Conservation (phyloP, 148 eudicot species). For the Silene latifolia region DNA sequence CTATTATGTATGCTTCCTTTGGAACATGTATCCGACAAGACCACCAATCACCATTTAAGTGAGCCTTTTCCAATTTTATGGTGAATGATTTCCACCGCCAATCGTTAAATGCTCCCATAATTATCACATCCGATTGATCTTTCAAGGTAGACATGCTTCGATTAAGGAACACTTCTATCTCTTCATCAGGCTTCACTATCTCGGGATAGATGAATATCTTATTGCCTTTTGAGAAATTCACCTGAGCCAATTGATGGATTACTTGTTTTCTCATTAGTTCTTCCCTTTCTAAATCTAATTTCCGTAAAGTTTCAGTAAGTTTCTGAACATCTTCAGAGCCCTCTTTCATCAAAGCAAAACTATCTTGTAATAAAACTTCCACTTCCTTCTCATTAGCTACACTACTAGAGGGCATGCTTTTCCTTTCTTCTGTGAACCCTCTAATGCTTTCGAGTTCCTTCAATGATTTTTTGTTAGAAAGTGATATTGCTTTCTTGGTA, state of each 20-base stretch:
- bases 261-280: slow-evolving; percentile 45
- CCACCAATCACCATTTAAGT: slow-evolving; percentile 95
- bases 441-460: slow-evolving; percentile 35
- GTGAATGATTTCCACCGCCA: slow-evolving; percentile 95
- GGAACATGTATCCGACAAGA: slow-evolving; percentile 83
- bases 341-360: not conserved
- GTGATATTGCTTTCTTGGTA: slow-evolving; percentile 5
- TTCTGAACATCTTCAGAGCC: slow-evolving; percentile 7
- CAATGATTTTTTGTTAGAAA: slow-evolving; percentile 20
- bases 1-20: slow-evolving; percentile 73
- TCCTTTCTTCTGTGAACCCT: slow-evolving; percentile 21
- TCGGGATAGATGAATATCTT: slow-evolving; percentile 70
- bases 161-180: slow-evolving; percentile 69
- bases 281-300: slow-evolving; percentile 68
- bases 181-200: slow-evolving; percentile 59
- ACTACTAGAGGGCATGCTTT: slow-evolving; percentile 3
- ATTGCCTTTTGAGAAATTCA: slow-evolving; percentile 49
- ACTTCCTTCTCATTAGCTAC: slow-evolving; percentile 10
- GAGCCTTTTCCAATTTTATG: slow-evolving; percentile 50
- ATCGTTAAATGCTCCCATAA: slow-evolving; percentile 92
- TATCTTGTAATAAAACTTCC: slow-evolving; percentile 5
- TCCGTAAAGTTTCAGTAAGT: slow-evolving; percentile 21
- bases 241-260: slow-evolving; percentile 60
- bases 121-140: slow-evolving; percentile 58
- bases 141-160: slow-evolving; percentile 66